Conservation (phyloP, 331 rosid genomes). For the Stylosanthes scabra region DNA sequence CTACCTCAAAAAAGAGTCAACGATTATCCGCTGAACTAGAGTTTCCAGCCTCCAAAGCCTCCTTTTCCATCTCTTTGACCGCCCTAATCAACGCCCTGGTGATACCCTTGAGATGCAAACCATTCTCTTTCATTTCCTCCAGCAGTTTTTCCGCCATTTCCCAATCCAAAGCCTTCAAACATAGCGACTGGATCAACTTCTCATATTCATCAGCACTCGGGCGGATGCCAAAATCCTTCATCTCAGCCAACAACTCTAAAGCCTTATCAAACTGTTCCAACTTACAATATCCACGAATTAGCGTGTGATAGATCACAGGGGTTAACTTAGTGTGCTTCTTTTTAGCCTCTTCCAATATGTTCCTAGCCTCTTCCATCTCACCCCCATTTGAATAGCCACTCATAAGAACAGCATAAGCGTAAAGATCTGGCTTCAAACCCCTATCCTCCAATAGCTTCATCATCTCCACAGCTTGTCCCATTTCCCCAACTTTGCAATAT, state of each 20-base stretch:
- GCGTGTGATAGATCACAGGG: slow-evolving; percentile 73
- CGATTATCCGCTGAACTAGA: slow-evolving; percentile 34
- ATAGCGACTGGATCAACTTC: slow-evolving; percentile 85
- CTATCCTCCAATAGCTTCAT: slow-evolving; percentile 72
- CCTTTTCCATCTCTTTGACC: slow-evolving; percentile 78
- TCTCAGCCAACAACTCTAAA: slow-evolving; percentile 68
- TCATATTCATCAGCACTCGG: slow-evolving; percentile 76
- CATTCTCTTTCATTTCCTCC: slow-evolving; percentile 79
- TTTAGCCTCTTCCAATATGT: slow-evolving; percentile 72
- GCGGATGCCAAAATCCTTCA: slow-evolving; percentile 72
- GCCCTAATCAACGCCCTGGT: slow-evolving; percentile 76
- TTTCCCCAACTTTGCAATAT: slow-evolving; percentile 63
- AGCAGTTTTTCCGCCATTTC: slow-evolving; percentile 69
- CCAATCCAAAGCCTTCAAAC: slow-evolving; percentile 89
- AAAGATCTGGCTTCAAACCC: slow-evolving; percentile 89
- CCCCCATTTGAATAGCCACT: slow-evolving; percentile 80
- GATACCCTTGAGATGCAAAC: slow-evolving; percentile 72
- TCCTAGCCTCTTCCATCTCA: slow-evolving; percentile 78
- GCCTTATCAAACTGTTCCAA: slow-evolving; percentile 77
- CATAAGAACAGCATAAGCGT: slow-evolving; percentile 70
- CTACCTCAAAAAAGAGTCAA: slow-evolving; percentile 11
- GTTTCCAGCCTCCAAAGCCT: slow-evolving; percentile 47
- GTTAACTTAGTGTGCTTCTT: slow-evolving; percentile 61
- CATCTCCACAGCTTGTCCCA: slow-evolving; percentile 65
- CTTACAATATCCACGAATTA: slow-evolving; percentile 83